These are phyloP conservation scores for Senecio squalidus DNA, from an alignment of 140 eudicot genomes.

Conservation along the genomic window DNA sequence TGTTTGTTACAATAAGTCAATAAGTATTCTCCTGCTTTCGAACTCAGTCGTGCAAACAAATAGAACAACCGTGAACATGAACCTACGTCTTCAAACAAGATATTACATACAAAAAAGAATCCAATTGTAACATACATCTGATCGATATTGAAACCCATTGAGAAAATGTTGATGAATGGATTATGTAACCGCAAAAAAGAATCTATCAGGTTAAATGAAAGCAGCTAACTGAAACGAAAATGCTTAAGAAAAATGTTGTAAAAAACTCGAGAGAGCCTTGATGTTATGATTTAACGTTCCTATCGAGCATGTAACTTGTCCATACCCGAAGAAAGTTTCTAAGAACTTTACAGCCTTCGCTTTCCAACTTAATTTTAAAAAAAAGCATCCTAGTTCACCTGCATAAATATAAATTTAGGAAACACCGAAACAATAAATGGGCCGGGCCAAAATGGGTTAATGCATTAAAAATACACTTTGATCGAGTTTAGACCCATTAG, in stretches of 20 bases:
- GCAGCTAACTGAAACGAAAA: constrained; percentile 19
- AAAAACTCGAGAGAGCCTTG: constrained; percentile 13
- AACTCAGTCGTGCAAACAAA: too few species aligned
- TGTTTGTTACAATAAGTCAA: too few species aligned
- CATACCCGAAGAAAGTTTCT: constrained; percentile 12
- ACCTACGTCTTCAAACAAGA: constrained; percentile 3
- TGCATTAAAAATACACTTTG: neutral
- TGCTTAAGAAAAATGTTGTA: constrained; percentile 12
- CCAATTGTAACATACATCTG: constrained; percentile 13
- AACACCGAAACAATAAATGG: too few species aligned
- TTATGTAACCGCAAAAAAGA: constrained; percentile 10
- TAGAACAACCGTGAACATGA: neutral
- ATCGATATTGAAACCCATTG: constrained; percentile 9
- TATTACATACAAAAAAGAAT: constrained; percentile 24
- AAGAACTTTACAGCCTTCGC: constrained; percentile 23
- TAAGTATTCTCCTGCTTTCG: too few species aligned
- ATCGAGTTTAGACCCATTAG: too few species aligned
- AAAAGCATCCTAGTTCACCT: constrained; percentile 27
- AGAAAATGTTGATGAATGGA: constrained; percentile 9
- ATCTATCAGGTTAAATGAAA: constrained; percentile 16
- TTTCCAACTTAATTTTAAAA: too few species aligned
- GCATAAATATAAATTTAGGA: too few species aligned
- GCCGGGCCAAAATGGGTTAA: too few species aligned
- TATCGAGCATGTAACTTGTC: constrained; percentile 6
- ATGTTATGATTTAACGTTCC: constrained; percentile 22